A percentile compares a stretch with the other conserved stretches of the same genome.
Conservation (phyloP, 73 alveolate species). For the Stentor roeselii region DNA sequence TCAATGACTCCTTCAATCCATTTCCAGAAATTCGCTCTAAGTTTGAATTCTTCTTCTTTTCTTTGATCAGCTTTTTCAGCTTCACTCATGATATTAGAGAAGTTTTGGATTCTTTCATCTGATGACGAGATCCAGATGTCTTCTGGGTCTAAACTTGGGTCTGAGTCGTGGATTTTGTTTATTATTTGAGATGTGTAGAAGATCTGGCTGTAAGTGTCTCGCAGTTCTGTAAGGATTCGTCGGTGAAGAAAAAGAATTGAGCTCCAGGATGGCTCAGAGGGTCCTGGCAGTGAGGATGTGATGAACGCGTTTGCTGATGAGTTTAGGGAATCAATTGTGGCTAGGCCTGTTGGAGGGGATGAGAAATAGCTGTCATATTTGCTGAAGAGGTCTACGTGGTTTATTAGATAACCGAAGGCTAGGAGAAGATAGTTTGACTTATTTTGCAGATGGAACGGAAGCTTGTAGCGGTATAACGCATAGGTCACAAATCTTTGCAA, state of each 20-base stretch:
- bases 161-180: background rate
- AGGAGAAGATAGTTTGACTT: background rate
- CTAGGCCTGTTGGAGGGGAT: background rate
- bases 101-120: background rate
- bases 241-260: background rate
- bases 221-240: background rate
- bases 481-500: background rate
- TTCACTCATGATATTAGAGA: background rate
- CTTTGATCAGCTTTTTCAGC: constrained; percentile 2
- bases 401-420: background rate
- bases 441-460: constrained; percentile 14
- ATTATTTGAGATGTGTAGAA: background rate
- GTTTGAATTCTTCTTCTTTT: background rate
- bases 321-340: background rate
- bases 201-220: background rate
- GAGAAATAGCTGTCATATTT: background rate
- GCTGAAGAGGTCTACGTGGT: background rate
- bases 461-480: background rate
- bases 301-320: background rate
- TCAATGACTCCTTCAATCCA: constrained; percentile 13
- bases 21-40: constrained; percentile 9
- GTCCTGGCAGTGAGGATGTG: background rate
- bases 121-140: background rate
- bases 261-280: background rate
- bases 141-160: constrained; percentile 5